Base-by-base conservation (phyloP, 768 basidiomycete genomes). In the Rhodosporidiobolus odoratus region DNA sequence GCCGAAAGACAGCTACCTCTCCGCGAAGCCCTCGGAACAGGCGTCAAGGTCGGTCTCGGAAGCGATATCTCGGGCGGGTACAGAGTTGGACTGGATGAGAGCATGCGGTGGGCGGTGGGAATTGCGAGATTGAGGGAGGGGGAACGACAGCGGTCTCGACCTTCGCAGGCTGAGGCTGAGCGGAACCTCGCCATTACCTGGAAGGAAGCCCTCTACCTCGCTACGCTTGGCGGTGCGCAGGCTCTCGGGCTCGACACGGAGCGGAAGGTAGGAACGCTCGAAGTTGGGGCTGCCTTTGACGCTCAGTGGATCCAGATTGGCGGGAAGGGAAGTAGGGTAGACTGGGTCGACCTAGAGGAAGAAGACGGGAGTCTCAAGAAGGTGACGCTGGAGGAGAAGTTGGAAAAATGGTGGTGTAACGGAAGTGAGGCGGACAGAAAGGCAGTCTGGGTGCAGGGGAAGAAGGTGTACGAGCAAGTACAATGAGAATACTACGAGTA, bases 331-430 rank as follows among this genome's bases (percentile, higher is more conserved):
- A 67, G 37, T 30, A 58, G 61, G n/a, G 78, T 91, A 62, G 83
- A 85, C 54, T 82, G 85, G 80, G 81, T 96, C 74, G 63, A 64
- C 54, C 41, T 64, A 13, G 53, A 45, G 41, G 72, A 34, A 17
- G 91, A 92, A n/a, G 66, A 71, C 2, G 60, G 40, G 16, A 5
- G 37, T n/a, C 75, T 78, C 0, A 64, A 68, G 32, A 80, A 81
- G 23, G 86, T 88, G 5, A 77, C 80, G 37, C 88, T 91, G 69
- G 76, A 79, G 50, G 88, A 88, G 60, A 81, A 85, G 80, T 73
- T 93, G 32, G 92, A 94, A 79, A 90, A 88, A 77, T 93, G 92
- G 92, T 94, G 91, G 90, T 90, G 89, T 75, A 77, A 89, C 50
- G 92, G 92, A 0, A 87, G 90, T 76, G 76, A 76, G 8, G 82